These are phyloP conservation scores for Kingdonia uniflora DNA, from an alignment of 164 flowering plant species.

Conservation along the genomic window DNA sequence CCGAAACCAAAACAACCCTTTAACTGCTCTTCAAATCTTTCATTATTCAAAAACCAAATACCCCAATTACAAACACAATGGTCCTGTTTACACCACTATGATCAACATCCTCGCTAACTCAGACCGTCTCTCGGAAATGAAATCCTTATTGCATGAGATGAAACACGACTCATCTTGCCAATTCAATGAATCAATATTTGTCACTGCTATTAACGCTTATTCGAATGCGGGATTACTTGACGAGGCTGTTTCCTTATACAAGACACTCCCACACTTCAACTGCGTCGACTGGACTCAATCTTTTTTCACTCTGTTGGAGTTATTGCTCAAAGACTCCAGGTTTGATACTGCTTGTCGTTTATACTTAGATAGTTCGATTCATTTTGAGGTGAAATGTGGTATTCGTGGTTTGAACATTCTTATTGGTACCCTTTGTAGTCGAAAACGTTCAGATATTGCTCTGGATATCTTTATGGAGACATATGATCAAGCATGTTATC, in stretches of 20 bases:
- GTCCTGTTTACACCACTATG: slow-evolving; percentile 7
- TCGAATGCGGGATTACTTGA: neutral
- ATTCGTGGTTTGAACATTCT: slow-evolving; percentile 2
- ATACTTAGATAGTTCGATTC: neutral
- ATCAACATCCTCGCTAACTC: slow-evolving; percentile 7
- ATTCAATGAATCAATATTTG: neutral
- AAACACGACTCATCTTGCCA: slow-evolving; percentile 7
- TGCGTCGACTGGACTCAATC: slow-evolving; percentile 8
- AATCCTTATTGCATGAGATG: slow-evolving; percentile 1
- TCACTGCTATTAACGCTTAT: neutral
- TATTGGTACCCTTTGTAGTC: neutral
- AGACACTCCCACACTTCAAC: neutral
- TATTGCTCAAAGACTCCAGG: neutral
- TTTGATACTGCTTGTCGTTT: neutral
- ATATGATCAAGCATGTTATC: slow-evolving; percentile 2
- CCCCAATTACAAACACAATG: slow-evolving; percentile 6
- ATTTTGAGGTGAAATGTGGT: neutral
- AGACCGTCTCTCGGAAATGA: neutral
- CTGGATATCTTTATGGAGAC: slow-evolving; percentile 2
- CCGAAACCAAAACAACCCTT: slow-evolving; percentile 4
- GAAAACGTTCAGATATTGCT: slow-evolving; percentile 2
- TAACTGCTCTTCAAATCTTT: slow-evolving; percentile 3
- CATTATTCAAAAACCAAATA: neutral
- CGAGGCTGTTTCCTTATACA: slow-evolving; percentile 1
- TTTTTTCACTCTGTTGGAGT: slow-evolving; percentile 1